These are phyloP conservation scores for Tetrahymena elliotti DNA, from an alignment of 73 alveolate genomes.

Conservation along the genomic window DNA sequence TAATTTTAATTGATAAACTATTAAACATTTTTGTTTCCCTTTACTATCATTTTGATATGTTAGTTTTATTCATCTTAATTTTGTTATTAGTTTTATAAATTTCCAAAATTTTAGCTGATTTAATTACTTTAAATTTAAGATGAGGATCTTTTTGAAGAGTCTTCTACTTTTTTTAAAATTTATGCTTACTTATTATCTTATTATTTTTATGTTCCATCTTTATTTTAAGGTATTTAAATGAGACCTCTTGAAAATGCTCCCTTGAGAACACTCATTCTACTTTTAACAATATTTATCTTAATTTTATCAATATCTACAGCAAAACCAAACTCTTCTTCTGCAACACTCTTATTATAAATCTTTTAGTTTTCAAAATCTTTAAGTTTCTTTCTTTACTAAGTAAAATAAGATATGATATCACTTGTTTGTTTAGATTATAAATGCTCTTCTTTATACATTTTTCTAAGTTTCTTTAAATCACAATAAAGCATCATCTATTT, in stretches of 20 bases:
- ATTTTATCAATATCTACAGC: background rate
- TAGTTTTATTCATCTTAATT: background rate
- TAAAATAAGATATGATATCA: background rate
- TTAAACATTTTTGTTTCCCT: background rate
- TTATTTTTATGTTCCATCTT: background rate
- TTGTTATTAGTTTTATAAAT: too few species aligned
- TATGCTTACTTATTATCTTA: background rate
- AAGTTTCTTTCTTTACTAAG: background rate
- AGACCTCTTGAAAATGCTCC: background rate
- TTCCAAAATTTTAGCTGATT: background rate
- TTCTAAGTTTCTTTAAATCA: background rate
- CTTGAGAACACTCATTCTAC: background rate
- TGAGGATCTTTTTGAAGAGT: background rate
- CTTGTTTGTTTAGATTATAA: background rate
- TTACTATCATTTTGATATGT: background rate
- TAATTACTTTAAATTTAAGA: too few species aligned
- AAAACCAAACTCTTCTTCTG: background rate
- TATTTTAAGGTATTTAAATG: background rate
- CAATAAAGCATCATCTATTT: background rate
- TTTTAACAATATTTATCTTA: background rate
- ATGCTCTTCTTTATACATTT: background rate
- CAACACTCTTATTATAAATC: background rate
- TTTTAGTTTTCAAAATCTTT: background rate
- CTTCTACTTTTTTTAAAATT: background rate
- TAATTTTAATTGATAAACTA: background rate